Conservation (phyloP, 306 rosid species). For the Castanospermum australe region DNA sequence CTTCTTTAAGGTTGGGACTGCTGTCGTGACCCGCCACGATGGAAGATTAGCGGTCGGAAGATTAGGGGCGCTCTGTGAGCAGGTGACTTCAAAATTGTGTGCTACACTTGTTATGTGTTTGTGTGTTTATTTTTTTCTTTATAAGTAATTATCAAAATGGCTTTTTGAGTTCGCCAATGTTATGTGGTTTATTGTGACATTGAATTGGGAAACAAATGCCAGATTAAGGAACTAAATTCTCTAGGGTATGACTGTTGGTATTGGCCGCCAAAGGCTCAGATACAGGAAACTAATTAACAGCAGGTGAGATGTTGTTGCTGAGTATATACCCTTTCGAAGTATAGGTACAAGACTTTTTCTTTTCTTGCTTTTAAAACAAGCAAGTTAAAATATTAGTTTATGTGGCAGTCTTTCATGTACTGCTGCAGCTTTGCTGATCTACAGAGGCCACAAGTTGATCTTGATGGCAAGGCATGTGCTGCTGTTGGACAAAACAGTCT, state of each 20-base stretch:
- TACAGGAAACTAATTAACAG: conserved; percentile 79
- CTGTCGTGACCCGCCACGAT: conserved; percentile 24
- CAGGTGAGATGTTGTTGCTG: conserved; percentile 56
- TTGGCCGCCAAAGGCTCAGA: conserved; percentile 94
- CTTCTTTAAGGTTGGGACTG: conserved; percentile 23
- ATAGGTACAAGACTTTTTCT: neutral
- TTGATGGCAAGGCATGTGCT: conserved; percentile 98
- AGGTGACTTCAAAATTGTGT: conserved; percentile 40
- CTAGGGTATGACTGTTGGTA: conserved; percentile 93
- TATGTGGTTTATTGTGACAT: neutral
- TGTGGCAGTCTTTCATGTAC: conserved; percentile 8
- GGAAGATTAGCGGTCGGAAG: conserved; percentile 42
- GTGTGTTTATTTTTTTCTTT: neutral
- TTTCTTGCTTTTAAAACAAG: neutral
- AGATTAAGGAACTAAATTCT: conserved; percentile 81
- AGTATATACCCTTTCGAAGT: neutral
- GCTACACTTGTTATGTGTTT: too few species aligned
- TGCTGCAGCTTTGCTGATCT: conserved; percentile 89
- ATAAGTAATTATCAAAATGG: neutral
- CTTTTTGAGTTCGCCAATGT: conserved; percentile 19
- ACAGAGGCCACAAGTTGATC: conserved; percentile 90
- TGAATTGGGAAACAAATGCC: conserved; percentile 38
- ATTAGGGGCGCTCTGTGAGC: conserved; percentile 89
- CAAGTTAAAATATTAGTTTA: conserved; percentile 15
- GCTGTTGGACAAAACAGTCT: conserved; percentile 96